These are phyloP conservation scores for Aspergillus hiratsukae DNA, from an alignment of 2,329 filamentous ascomycete genomes.

Conservation along the genomic window DNA sequence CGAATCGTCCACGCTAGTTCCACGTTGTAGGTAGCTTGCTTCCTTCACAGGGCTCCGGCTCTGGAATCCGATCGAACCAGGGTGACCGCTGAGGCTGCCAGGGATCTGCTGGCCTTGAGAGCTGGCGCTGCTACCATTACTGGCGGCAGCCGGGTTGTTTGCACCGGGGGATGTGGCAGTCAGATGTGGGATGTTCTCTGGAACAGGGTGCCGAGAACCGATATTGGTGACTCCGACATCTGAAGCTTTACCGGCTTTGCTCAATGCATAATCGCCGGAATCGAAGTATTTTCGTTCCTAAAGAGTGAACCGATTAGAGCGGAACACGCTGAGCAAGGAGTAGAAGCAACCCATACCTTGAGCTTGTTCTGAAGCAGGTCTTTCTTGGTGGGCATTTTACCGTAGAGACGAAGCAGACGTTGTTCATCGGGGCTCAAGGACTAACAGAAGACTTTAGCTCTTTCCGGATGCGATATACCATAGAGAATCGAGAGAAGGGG, in stretches of 20 bases:
- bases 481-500: background rate
- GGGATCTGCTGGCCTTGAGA: conserved; percentile 38
- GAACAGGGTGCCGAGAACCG: conserved; percentile 88
- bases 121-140: conserved; percentile 27
- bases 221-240: conserved; percentile 90
- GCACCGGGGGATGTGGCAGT: conserved; percentile 56
- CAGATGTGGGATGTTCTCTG: conserved; percentile 91
- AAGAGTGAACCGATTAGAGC: background rate
- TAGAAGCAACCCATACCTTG: conserved; percentile 52
- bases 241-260: conserved; percentile 94
- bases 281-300: conserved; percentile 97
- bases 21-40: conserved; percentile 77
- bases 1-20: conserved; percentile 62
- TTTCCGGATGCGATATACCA: background rate
- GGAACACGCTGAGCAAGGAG: background rate
- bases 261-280: conserved; percentile 92
- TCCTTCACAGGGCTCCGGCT: conserved; percentile 85
- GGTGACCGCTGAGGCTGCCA: conserved; percentile 41
- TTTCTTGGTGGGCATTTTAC: conserved; percentile 94
- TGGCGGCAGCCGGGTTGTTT: conserved; percentile 29
- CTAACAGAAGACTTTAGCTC: conserved; percentile 45
- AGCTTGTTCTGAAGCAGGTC: conserved; percentile 97
- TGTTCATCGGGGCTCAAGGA: conserved; percentile 92
- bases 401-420: conserved; percentile 92
- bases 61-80: conserved; percentile 42